These are phyloP conservation scores for Fusarium oxysporum DNA, from an alignment of 2,329 filamentous ascomycete genomes.

Conservation along the genomic window DNA sequence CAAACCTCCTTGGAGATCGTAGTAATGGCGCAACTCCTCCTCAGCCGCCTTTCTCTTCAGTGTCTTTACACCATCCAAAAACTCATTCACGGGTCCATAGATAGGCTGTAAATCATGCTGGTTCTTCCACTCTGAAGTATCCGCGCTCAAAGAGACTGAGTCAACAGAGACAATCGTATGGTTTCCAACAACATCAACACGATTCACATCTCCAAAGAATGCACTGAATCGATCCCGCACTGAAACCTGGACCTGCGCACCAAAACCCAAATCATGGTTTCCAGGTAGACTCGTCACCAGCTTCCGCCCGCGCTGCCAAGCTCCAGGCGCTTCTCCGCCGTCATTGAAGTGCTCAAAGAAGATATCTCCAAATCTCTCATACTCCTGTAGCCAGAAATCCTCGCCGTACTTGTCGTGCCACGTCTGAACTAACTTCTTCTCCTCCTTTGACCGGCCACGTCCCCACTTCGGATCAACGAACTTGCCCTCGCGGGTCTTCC, in stretches of 20 bases:
- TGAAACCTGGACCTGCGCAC: slow-evolving; percentile 81
- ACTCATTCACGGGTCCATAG: slow-evolving; percentile 80
- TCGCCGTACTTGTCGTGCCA: slow-evolving; percentile 83
- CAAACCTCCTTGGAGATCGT: slow-evolving; percentile 68
- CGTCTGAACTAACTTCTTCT: slow-evolving; percentile 68
- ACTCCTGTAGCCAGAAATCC: slow-evolving; percentile 88
- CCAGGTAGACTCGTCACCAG: slow-evolving; percentile 88
- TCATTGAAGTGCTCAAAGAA: slow-evolving; percentile 79
- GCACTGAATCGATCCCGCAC: slow-evolving; percentile 86
- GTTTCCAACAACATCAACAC: slow-evolving; percentile 91
- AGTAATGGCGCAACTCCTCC: slow-evolving; percentile 74
- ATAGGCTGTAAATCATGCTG: slow-evolving; percentile 69
- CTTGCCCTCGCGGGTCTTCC: slow-evolving; percentile 76
- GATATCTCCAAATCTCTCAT: slow-evolving; percentile 84
- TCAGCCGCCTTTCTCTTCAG: slow-evolving; percentile 75
- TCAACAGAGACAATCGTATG: slow-evolving; percentile 96
- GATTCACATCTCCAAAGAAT: slow-evolving; percentile 92
- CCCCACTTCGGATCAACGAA: slow-evolving; percentile 72
- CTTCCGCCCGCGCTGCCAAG: slow-evolving; percentile 76
- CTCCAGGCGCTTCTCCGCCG: slow-evolving; percentile 64
- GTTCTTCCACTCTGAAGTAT: slow-evolving; percentile 62
- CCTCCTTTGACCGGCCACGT: slow-evolving; percentile 60
- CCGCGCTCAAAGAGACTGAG: slow-evolving; percentile 86
- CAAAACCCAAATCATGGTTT: slow-evolving; percentile 96
- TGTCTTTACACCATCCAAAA: slow-evolving; percentile 74